phyloP scores from a whole-genome alignment of 2,329 filamentous ascomycete genomes.

The Mariannaea sp. region DNA sequence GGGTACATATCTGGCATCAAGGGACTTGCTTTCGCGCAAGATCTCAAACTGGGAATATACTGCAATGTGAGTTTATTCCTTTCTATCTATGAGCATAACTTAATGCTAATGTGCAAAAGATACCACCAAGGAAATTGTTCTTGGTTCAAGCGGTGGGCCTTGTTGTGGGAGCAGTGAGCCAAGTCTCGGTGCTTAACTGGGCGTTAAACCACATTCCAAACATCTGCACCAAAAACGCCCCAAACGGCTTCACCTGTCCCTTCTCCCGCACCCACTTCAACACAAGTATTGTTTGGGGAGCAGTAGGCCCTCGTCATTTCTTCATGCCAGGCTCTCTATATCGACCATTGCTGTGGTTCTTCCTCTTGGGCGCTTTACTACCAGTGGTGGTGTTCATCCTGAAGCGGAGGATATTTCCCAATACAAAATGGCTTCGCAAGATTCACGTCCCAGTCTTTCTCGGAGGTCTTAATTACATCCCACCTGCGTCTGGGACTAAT shows the following conservation, averaged over 20 bases:
- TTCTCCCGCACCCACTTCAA: slow-evolving; percentile 52
- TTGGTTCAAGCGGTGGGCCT: slow-evolving; percentile 49
- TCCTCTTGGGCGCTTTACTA: slow-evolving; percentile 54
- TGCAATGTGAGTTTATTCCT: slow-evolving; percentile 35
- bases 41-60: slow-evolving; percentile 53
- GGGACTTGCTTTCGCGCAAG: slow-evolving; percentile 48
- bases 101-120: slow-evolving; percentile 25
- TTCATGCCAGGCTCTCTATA: slow-evolving; percentile 58
- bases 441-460: slow-evolving; percentile 10
- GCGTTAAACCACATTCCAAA: slow-evolving; percentile 51
- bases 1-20: slow-evolving; percentile 50
- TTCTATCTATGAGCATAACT: no score
- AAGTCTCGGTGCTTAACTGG: slow-evolving; percentile 47
- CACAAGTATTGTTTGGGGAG: slow-evolving; percentile 60
- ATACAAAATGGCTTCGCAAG: slow-evolving; percentile 34
- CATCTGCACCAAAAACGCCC: slow-evolving; percentile 52
- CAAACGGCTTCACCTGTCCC: slow-evolving; percentile 52
- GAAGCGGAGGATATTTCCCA: slow-evolving; percentile 30
- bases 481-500: slow-evolving; percentile 41
- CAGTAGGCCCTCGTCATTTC: slow-evolving; percentile 60
- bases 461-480: slow-evolving; percentile 26
- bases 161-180: slow-evolving; percentile 50
- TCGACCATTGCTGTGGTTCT: slow-evolving; percentile 56
- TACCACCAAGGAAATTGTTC: slow-evolving; percentile 52
- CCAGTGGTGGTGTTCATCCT: slow-evolving; percentile 53